Conservation (phyloP, 1,284 basidiomycete species). For the Retiboletus flavoniger region DNA sequence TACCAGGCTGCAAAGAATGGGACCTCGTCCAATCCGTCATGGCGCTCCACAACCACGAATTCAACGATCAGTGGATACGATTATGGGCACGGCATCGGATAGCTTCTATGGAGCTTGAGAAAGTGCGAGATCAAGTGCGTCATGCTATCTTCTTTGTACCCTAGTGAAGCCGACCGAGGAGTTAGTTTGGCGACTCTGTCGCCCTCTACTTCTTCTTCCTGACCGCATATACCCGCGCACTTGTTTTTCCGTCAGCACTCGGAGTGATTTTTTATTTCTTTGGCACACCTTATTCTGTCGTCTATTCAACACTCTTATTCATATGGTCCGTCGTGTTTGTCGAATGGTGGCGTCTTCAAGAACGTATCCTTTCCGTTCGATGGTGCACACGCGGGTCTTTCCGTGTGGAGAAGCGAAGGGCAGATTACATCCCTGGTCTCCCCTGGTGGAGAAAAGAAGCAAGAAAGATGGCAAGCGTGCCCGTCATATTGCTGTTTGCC, state of each 20-base stretch:
- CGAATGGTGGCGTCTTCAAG: slow-evolving; percentile 85
- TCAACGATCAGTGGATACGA: slow-evolving; percentile 56
- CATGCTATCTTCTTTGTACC: background rate
- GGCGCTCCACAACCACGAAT: slow-evolving; percentile 79
- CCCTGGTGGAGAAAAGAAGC: slow-evolving; percentile 78
- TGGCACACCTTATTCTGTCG: slow-evolving; percentile 67
- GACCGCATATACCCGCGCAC: slow-evolving; percentile 75
- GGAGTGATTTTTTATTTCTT: slow-evolving; percentile 65
- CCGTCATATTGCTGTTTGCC: slow-evolving; percentile 78
- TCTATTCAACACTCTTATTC: slow-evolving; percentile 75
- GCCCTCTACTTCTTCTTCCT: slow-evolving; percentile 94
- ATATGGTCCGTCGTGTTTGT: slow-evolving; percentile 85
- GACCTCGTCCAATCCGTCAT: slow-evolving; percentile 76
- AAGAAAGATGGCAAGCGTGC: slow-evolving; percentile 72
- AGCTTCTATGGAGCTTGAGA: slow-evolving; percentile 37
- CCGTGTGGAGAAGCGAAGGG: slow-evolving; percentile 73
- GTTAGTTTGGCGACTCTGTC: slow-evolving; percentile 80
- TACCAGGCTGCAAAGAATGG: slow-evolving; percentile 70
- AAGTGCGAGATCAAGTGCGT: slow-evolving; percentile 42
- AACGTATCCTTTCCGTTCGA: slow-evolving; percentile 74
- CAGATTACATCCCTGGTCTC: slow-evolving; percentile 59
- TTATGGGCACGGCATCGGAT: slow-evolving; percentile 31
- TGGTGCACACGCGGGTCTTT: slow-evolving; percentile 80
- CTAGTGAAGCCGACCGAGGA: background rate
- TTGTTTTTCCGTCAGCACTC: slow-evolving; percentile 65